Evolutionary conservation across 2,329 filamentous ascomycete species (phyloP).

Genomic region (Paramyrothecium roridum): DNA sequence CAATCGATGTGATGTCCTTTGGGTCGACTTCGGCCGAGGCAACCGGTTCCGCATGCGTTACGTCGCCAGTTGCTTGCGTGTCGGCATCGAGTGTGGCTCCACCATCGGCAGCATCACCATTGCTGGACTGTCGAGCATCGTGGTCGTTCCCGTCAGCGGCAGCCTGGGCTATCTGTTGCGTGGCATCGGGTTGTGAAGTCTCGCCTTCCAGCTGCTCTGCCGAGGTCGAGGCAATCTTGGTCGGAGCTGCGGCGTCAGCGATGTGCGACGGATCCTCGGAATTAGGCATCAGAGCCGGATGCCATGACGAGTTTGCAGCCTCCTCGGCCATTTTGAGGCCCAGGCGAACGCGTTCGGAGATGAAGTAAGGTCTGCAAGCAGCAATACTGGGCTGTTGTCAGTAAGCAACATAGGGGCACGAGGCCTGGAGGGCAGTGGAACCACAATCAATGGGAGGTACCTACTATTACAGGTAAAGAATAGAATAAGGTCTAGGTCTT

Average conservation of each 20-base stretch:
- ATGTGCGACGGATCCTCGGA: conserved; percentile 13
- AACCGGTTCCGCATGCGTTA: background rate
- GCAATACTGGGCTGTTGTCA: background rate
- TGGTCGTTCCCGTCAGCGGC: conserved; percentile 8
- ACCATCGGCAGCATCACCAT: conserved; percentile 5
- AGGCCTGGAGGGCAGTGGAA: background rate
- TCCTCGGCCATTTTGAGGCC: conserved; percentile 33
- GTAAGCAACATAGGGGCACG: conserved; percentile 1
- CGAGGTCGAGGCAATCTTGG: conserved; percentile 16
- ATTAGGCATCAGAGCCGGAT: conserved; percentile 38
- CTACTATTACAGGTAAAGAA: background rate
- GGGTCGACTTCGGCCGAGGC: background rate
- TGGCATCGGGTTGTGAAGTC: conserved; percentile 2
- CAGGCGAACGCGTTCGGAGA: background rate
- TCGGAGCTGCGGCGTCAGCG: conserved; percentile 10
- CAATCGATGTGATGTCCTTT: background rate
- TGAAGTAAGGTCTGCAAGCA: background rate
- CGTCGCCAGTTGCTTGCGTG: background rate
- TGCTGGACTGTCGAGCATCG: conserved; percentile 9
- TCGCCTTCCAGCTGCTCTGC: conserved; percentile 6
- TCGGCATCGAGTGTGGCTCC: background rate
- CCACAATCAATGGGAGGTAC: background rate
- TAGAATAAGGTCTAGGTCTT: background rate
- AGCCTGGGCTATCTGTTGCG: conserved; percentile 8
- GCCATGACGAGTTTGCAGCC: conserved; percentile 32